Percentiles rank a stretch among this genome's conserved stretches.
Evolutionary conservation across 768 basidiomycete species (phyloP).

Genomic region (Lepiota brunneoincarnata): DNA sequence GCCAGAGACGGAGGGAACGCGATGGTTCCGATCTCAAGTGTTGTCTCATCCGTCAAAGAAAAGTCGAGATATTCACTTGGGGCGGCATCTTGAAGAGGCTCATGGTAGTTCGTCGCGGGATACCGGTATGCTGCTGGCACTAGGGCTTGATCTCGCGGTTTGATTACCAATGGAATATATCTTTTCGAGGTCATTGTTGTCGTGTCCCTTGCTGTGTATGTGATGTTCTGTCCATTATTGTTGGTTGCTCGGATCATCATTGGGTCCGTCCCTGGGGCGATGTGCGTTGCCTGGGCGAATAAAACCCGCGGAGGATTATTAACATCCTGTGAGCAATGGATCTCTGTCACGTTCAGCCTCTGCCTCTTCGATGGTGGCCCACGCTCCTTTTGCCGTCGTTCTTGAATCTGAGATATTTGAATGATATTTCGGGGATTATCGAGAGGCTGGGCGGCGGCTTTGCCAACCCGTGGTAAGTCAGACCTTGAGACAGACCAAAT

Average conservation of each 20-base stretch:
- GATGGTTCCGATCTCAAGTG: slow-evolving; percentile 35
- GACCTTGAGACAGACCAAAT: no score
- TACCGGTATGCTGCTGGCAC: no score
- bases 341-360: background rate
- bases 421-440: no score
- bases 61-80: slow-evolving; percentile 12
- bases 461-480: no score
- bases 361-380: slow-evolving; percentile 1
- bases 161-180: slow-evolving; percentile 4
- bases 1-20: slow-evolving; percentile 56
- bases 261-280: background rate
- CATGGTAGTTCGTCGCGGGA: no score
- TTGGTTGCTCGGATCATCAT: background rate
- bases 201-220: background rate
- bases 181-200: background rate
- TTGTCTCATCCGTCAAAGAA: slow-evolving; percentile 35
- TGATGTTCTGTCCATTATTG: background rate
- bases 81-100: background rate
- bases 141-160: background rate
- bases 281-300: background rate
- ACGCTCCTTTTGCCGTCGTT: background rate
- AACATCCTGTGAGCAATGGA: background rate
- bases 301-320: background rate
- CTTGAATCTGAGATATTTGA: background rate
- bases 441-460: no score